Evolutionary conservation across 2,329 filamentous ascomycete genomes (phyloP).

Genomic region (Stachybotrys chlorohalonatus): DNA sequence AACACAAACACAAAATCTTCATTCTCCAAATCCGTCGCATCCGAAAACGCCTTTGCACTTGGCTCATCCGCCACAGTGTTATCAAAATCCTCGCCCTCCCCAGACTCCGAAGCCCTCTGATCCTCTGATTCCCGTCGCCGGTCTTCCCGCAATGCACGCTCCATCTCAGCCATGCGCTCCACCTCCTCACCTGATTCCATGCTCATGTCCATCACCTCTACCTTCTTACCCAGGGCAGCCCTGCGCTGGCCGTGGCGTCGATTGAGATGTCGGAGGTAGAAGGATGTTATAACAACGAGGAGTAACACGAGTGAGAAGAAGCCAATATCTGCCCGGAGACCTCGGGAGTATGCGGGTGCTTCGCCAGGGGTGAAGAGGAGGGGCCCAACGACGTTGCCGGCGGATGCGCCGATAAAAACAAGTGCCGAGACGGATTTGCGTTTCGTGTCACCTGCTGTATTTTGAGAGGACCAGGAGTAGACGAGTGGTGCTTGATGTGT

Average conservation of each 20-base stretch:
- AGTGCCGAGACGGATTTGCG: conserved; percentile 56
- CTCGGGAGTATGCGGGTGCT: conserved; percentile 32
- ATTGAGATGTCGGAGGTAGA: conserved; percentile 45
- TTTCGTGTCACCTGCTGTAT: conserved; percentile 62
- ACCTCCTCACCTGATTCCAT: conserved; percentile 41
- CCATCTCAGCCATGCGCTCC: conserved; percentile 22
- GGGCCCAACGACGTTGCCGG: conserved; percentile 58
- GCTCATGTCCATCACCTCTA: conserved; percentile 47
- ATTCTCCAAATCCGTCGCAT: conserved; percentile 51
- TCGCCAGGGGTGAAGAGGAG: conserved; percentile 50
- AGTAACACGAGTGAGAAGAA: conserved; percentile 52
- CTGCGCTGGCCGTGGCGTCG: conserved; percentile 42
- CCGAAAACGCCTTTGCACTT: conserved; percentile 24
- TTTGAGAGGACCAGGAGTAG: conserved; percentile 52
- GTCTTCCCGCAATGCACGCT: conserved; percentile 10
- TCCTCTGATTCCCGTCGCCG: conserved; percentile 1
- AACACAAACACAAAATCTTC: conserved; percentile 56
- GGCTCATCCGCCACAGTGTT: conserved; percentile 6
- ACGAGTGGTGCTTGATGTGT: conserved; percentile 39
- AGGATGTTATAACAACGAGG: conserved; percentile 30
- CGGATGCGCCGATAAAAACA: conserved; percentile 55
- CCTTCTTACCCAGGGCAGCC: conserved; percentile 50
- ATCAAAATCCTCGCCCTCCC: conserved; percentile 3
- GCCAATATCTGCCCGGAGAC: conserved; percentile 49
- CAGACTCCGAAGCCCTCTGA: conserved; percentile 4